phyloP scores from a whole-genome alignment of 148 eudicot species.

The Nyssa sinensis region DNA sequence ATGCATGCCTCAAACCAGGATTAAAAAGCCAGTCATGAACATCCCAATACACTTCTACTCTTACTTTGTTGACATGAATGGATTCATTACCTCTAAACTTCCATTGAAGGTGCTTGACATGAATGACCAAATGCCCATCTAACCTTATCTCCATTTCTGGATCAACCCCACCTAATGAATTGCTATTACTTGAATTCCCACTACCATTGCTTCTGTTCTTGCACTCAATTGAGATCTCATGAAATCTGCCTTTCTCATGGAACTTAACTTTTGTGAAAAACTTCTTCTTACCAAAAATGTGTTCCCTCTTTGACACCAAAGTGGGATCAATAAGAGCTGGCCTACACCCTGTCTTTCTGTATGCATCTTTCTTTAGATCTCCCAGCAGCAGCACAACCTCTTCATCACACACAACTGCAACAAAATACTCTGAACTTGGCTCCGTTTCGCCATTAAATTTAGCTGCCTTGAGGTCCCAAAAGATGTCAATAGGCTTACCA shows the following conservation, averaged over 20 bases:
- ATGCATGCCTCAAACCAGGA: constrained; percentile 73
- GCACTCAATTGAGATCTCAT: constrained; percentile 79
- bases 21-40: constrained; percentile 95
- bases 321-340: constrained; percentile 74
- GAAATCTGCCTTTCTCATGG: constrained; percentile 67
- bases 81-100: constrained; percentile 83
- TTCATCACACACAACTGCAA: constrained; percentile 67
- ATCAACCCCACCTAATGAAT: too few relatives aligned
- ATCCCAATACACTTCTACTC: constrained; percentile 87
- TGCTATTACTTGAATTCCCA: too few relatives aligned
- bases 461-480: constrained; percentile 78
- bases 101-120: constrained; percentile 84
- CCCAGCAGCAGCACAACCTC: constrained; percentile 80
- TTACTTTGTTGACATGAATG: constrained; percentile 47
- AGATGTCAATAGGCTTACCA: constrained; percentile 50
- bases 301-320: constrained; percentile 72
- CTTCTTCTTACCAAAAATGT: constrained; percentile 72
- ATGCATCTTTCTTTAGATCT: constrained; percentile 80
- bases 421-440: constrained; percentile 76
- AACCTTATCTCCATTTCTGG: constrained; percentile 80
- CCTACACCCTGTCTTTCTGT: constrained; percentile 69
- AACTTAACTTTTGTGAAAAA: constrained; percentile 63
- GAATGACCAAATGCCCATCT: constrained; percentile 70
- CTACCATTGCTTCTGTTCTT: constrained; percentile 31
- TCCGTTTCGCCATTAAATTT: constrained; percentile 84